Percentiles rank a stretch among this genome's conserved stretches.
Evolutionary conservation across 108 stramenopile species (phyloP).

Genomic region (Poteriospumella lacustris): DNA sequence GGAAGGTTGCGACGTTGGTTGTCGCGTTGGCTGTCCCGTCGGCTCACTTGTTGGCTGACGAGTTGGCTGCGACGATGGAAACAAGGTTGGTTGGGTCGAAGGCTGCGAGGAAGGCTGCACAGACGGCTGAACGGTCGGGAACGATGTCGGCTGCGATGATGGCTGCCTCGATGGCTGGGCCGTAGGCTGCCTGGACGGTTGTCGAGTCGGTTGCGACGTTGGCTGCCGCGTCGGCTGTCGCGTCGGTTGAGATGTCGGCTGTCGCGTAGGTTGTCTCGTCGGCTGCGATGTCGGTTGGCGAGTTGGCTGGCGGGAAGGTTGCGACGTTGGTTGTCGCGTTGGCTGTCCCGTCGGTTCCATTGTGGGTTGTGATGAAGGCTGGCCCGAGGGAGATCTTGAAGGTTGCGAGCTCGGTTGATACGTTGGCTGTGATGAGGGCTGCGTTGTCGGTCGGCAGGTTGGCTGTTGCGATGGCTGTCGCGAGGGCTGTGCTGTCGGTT

Average conservation of each 20-base stretch:
- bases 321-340: neutral
- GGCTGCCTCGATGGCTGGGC: neutral
- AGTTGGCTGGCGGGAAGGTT: slow-evolving; percentile 14
- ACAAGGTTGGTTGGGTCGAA: no score
- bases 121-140: neutral
- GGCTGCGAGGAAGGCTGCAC: neutral
- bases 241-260: slow-evolving; percentile 20
- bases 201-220: neutral
- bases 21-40: neutral
- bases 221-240: neutral
- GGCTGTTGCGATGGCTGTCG: slow-evolving; percentile 1
- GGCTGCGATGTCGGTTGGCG: slow-evolving; percentile 20
- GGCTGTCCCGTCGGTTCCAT: slow-evolving; percentile 17
- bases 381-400: neutral
- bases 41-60: slow-evolving; percentile 1
- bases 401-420: neutral
- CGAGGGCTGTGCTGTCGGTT: neutral
- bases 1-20: neutral
- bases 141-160: neutral
- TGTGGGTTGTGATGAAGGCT: slow-evolving; percentile 15
- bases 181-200: slow-evolving; percentile 3
- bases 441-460: neutral
- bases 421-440: slow-evolving; percentile 15
- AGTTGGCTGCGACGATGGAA: slow-evolving; percentile 1
- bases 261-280: neutral